phyloP scores from a whole-genome alignment of 441 rosid genomes.

The Kokia cookei region DNA sequence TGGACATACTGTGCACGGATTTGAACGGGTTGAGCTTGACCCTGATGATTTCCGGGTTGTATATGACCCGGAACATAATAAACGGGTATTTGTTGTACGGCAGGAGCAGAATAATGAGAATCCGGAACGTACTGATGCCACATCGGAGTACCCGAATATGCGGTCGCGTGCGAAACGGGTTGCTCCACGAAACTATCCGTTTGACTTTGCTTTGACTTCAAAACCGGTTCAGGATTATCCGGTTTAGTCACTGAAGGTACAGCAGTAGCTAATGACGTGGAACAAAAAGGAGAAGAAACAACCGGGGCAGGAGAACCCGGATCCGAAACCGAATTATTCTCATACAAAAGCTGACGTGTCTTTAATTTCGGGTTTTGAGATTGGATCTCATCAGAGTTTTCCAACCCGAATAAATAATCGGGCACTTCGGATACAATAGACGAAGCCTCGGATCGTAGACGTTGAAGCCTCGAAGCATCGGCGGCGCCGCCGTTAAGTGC shows the following conservation, averaged over 20 bases:
- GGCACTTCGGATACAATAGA: slow-evolving; percentile 86
- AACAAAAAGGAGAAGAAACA: slow-evolving; percentile 57
- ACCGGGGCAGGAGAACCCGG: slow-evolving; percentile 86
- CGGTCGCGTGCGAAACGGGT: slow-evolving; percentile 28
- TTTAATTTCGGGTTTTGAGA: slow-evolving; percentile 48
- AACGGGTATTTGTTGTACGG: slow-evolving; percentile 49
- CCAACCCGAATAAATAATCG: slow-evolving; percentile 82
- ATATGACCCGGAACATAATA: slow-evolving; percentile 52
- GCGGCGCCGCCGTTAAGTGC: slow-evolving; percentile 50
- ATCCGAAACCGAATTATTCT: slow-evolving; percentile 59
- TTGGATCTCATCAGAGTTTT: slow-evolving; percentile 53
- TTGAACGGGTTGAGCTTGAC: slow-evolving; percentile 23
- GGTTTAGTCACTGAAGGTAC: slow-evolving; percentile 51
- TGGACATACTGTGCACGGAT: slow-evolving; percentile 40
- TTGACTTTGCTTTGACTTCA: slow-evolving; percentile 19
- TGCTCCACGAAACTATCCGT: slow-evolving; percentile 31
- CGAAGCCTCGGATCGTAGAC: slow-evolving; percentile 77
- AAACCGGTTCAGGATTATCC: slow-evolving; percentile 30
- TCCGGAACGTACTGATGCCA: slow-evolving; percentile 62
- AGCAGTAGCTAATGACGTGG: slow-evolving; percentile 51
- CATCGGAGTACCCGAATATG: slow-evolving; percentile 36
- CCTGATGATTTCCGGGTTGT: slow-evolving; percentile 41
- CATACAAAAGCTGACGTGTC: slow-evolving; percentile 32
- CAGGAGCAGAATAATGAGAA: slow-evolving; percentile 39
- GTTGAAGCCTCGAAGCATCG: slow-evolving; percentile 42